Conservation (phyloP, 345 rosid genomes). For the Aquilaria yunnanensis region DNA sequence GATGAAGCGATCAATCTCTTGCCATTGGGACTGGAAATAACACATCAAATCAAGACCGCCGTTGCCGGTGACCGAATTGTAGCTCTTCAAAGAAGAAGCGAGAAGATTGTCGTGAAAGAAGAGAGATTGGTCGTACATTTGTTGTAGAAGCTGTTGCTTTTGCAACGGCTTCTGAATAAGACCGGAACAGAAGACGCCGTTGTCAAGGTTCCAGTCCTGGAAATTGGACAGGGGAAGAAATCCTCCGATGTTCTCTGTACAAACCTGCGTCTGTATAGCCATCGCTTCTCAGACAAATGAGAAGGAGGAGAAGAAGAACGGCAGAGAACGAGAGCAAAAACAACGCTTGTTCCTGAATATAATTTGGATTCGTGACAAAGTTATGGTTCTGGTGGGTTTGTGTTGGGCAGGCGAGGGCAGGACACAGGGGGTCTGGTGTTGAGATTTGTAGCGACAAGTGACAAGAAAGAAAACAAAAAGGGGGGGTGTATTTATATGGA, state of each 20-base stretch:
- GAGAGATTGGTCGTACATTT: slow-evolving; percentile 23
- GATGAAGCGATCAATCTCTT: slow-evolving; percentile 53
- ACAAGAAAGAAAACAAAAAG: too few species aligned
- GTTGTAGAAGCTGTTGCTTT: slow-evolving; percentile 12
- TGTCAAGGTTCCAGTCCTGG: slow-evolving; percentile 34
- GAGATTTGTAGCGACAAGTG: neutral
- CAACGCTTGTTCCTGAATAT: neutral
- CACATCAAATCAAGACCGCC: slow-evolving; percentile 3
- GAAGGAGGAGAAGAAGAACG: too few species aligned
- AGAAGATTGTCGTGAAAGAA: slow-evolving; percentile 15
- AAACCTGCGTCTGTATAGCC: slow-evolving; percentile 76
- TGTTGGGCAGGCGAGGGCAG: neutral
- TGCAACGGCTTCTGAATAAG: slow-evolving; percentile 16
- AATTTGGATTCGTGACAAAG: too few species aligned
- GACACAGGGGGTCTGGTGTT: slow-evolving; percentile 1
- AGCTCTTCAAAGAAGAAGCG: slow-evolving; percentile 14
- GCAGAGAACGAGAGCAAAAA: neutral
- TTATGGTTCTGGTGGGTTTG: too few species aligned
- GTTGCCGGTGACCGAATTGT: neutral
- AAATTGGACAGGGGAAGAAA: slow-evolving; percentile 28
- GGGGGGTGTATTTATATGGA: too few species aligned
- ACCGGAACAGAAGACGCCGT: slow-evolving; percentile 26
- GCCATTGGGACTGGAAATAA: slow-evolving; percentile 30
- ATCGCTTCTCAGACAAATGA: slow-evolving; percentile 7
- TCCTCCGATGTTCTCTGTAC: slow-evolving; percentile 31